Evolutionary conservation across 768 basidiomycete species (phyloP), one percentile per base, ranked within the genome.

Genomic region (Panellus pusillus): DNA sequence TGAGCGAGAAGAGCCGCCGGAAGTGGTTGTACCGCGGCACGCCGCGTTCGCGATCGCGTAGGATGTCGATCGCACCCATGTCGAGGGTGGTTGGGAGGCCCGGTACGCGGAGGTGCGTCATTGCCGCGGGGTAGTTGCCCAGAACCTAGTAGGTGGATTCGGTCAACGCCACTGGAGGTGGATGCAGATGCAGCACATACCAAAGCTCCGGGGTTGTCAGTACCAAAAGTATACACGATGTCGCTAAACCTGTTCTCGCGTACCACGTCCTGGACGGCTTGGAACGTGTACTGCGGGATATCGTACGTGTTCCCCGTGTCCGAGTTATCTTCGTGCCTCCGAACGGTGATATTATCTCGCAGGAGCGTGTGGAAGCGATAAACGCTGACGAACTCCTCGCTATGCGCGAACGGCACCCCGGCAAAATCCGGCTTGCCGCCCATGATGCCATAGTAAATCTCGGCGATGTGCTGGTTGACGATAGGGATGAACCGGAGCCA

Each of bases 311-410:
- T 50, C 18, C 27, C 45, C 1, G 57, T 59, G 18, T 44, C 9
- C 15, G 14, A 9, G 15, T 49, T 45, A 15, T 50, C 44, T 37
- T 40, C 39, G 27, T 55, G 57, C 49, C n/a, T 50, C 4, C 57
- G 57, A 44, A 58, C 54, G 14, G 57, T 58, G 39, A 58, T 54
- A 29, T 45, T 58, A 36, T 58, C 57, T 12, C 43, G 43, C 9
- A 58, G 39, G 3, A 58, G 48, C 1, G 57, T 54, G 44, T 58
- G 57, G 52, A 58, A 54, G 12, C 57, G 47, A 20, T 58, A 58
- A 17, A 58, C 44, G 47, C 43, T 50, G 19, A 58, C 52, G 40
- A 58, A 58, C 38, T 58, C 57, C 20, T 58, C 57, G 27, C 52
- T 54, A 20, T 58, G 57, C 24, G 57, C 52, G 40, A 58, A 58